phyloP scores from a whole-genome alignment of 2,329 filamentous ascomycete species.

The Macrophomina tecta region DNA sequence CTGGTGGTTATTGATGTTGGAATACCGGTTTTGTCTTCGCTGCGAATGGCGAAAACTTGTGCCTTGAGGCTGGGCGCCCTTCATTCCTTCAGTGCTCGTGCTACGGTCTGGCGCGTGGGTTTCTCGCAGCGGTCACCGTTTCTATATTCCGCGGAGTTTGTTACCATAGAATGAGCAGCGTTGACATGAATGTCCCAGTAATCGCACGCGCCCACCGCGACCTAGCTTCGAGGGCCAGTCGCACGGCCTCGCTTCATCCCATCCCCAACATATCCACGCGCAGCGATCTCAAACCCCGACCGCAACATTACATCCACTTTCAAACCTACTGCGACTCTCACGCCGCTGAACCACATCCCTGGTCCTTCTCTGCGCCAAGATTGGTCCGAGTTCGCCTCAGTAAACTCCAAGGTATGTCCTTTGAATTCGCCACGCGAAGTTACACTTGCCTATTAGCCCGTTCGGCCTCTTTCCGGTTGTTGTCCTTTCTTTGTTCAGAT shows the following conservation, averaged over 20 bases:
- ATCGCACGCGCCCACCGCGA: slow-evolving; percentile 17
- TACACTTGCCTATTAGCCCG: not conserved
- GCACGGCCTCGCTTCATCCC: not conserved
- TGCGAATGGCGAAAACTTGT: not conserved
- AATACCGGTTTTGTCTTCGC: not conserved
- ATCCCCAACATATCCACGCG: slow-evolving; percentile 9
- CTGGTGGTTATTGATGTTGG: not conserved
- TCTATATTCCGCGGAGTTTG: not conserved
- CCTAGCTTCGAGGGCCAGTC: slow-evolving; percentile 14
- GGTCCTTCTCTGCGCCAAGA: not conserved
- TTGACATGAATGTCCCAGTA: slow-evolving; percentile 13
- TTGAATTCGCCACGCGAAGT: not conserved
- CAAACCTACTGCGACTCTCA: not conserved
- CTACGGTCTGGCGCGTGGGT: not conserved
- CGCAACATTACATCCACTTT: not conserved
- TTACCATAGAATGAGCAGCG: not conserved
- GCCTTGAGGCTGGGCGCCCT: not conserved
- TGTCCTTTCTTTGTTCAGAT: not conserved
- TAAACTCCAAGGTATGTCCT: not conserved
- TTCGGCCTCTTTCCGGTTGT: not conserved
- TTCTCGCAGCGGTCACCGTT: not conserved
- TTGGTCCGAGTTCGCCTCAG: not conserved
- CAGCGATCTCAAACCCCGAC: not conserved
- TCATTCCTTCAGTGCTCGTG: not conserved
- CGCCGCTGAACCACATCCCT: not conserved